phyloP scores from a whole-genome alignment of 1,284 basidiomycete species.

The Cutaneotrichosporon sp. region DNA sequence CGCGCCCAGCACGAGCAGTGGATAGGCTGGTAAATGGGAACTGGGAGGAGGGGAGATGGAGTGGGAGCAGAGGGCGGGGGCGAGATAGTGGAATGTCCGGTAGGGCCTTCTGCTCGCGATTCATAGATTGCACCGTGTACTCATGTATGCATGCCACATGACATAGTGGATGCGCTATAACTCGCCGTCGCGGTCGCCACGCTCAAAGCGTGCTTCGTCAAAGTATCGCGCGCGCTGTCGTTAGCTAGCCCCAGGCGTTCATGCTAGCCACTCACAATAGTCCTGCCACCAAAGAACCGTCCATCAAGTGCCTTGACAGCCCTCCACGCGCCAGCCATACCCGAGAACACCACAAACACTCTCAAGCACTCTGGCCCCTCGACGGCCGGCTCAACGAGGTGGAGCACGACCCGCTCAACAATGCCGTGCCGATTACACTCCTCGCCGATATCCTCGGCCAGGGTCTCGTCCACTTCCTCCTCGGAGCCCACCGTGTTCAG shows the following conservation, averaged over 20 bases:
- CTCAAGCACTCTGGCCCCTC: constrained; percentile 66
- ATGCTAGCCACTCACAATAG: constrained; percentile 54
- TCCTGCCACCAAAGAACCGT: constrained; percentile 79
- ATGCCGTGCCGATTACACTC: constrained; percentile 54
- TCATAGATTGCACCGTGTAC: neutral
- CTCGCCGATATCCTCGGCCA: constrained; percentile 78
- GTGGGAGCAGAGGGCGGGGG: too few species aligned
- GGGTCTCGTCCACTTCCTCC: constrained; percentile 76
- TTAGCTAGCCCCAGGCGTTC: neutral
- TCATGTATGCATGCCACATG: neutral
- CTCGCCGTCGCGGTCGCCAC: constrained; percentile 42
- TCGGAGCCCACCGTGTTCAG: constrained; percentile 78
- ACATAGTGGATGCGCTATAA: neutral
- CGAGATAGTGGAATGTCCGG: too few species aligned
- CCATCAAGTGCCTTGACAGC: constrained; percentile 86
- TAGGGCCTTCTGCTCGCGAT: too few species aligned
- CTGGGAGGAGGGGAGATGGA: neutral
- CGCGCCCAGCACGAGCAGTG: neutral
- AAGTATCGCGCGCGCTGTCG: constrained; percentile 67
- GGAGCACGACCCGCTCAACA: constrained; percentile 80
- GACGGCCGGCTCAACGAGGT: constrained; percentile 61
- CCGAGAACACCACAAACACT: constrained; percentile 78
- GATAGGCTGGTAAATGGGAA: neutral
- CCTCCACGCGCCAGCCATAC: constrained; percentile 89
- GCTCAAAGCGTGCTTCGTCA: constrained; percentile 58